Evolutionary conservation across 2,329 filamentous ascomycete genomes (phyloP), one percentile per base, ranked within the genome.

Genomic region (Aspergillus sp.): DNA sequence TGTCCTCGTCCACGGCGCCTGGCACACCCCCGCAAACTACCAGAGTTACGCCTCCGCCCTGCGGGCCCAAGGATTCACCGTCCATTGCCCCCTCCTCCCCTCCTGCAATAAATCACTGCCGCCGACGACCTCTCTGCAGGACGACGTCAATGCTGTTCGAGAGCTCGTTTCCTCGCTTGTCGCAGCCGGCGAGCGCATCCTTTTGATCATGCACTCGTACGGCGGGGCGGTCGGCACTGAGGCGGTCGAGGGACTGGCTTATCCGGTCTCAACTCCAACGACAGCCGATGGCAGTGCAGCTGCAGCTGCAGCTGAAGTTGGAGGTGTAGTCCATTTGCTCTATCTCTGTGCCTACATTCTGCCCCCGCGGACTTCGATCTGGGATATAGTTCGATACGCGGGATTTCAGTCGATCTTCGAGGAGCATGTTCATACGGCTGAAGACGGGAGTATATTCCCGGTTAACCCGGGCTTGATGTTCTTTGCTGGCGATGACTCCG

Each of bases 161-260:
- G 27, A 31, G 9, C 27, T 31, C 27, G 62, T 64, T 6, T n/a
- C 21, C 9, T 33, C 27, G 8, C 57, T 64, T 2, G 33, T 56
- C 17, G 48, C 60, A 0, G 44, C 54, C 6, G 63, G 62, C 12
- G 53, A 66, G 15, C 52, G 56, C 6, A 57, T 69, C 6, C 23
- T 64, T 9, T 44, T 67, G 48, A 40, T 68, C 15, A 63, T 68
- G 60, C 67, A 69, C 44, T 68, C 67, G 14, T 70, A 70, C 52
- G 66, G 67, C 39, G 66, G 67, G 4, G 60, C 56, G 21, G 60
- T 67, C 19, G 64, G 66, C 15, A 63, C 62, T 3, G 63, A 63
- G 21, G 65, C 65, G 12, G 55, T 9, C 3, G 27, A 31, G 8
- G 27, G 27, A 8, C 9, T 31, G 9, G 27, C 27, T 31, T 31